A percentile compares a stretch with the other conserved stretches of the same genome.
phyloP scores from a whole-genome alignment of 176 grass and related monocot genomes.

The Cenchrus americanus region DNA sequence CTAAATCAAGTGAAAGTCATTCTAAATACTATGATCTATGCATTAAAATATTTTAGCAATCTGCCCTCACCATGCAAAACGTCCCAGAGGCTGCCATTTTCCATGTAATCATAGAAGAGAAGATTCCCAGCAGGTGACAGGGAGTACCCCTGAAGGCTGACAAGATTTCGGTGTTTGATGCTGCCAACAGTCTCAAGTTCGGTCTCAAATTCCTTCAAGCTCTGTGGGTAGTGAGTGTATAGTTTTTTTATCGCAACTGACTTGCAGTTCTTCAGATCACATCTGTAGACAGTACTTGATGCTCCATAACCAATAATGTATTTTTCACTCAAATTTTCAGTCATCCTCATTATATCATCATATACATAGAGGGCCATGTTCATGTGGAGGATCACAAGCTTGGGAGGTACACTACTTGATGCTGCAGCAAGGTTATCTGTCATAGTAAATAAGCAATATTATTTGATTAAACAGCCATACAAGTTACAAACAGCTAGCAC shows the following conservation, averaged over 20 bases:
- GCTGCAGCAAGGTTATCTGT: conserved; percentile 37
- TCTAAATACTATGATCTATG: conserved; percentile 19
- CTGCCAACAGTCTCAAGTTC: conserved; percentile 88
- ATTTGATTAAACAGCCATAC: conserved; percentile 18
- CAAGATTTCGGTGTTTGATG: conserved; percentile 92
- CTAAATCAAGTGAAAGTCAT: conserved; percentile 9
- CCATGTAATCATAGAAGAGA: conserved; percentile 94
- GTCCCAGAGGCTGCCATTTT: conserved; percentile 97
- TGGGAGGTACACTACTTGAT: conserved; percentile 68
- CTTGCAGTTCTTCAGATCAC: conserved; percentile 84
- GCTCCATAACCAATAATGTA: conserved; percentile 95
- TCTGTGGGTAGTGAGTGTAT: conserved; percentile 78
- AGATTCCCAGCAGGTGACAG: conserved; percentile 84
- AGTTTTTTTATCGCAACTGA: conserved; percentile 86
- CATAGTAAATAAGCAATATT: conserved; percentile 29
- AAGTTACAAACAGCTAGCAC: conserved; percentile 5
- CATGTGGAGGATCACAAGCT: conserved; percentile 95
- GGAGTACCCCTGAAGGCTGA: conserved; percentile 92
- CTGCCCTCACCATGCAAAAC: conserved; percentile 77
- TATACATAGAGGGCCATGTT: conserved; percentile 96
- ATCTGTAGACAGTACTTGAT: conserved; percentile 93
- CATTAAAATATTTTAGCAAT: conserved; percentile 19
- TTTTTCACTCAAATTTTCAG: conserved; percentile 91
- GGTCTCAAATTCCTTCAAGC: conserved; percentile 87
- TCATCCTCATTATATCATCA: conserved; percentile 96